Conservation (phyloP, 1,284 basidiomycete species). For the Naganishia cerealis region DNA sequence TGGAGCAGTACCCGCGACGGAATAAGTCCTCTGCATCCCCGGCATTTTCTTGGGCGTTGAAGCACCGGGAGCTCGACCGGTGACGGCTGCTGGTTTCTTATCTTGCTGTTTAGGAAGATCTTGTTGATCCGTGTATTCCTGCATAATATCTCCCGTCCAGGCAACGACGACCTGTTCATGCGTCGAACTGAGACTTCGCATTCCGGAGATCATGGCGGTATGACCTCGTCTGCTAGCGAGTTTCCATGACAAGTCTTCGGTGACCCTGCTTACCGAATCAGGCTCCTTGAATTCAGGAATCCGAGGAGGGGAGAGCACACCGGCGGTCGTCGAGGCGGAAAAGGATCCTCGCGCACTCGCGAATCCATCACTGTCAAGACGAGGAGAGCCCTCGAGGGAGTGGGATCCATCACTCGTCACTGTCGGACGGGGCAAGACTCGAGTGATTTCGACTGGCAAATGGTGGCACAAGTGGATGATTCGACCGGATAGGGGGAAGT, state of each 20-base stretch:
- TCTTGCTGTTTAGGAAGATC: slow-evolving; percentile 11
- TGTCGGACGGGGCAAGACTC: slow-evolving; percentile 39
- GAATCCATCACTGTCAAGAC: slow-evolving; percentile 32
- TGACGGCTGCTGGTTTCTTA: neutral
- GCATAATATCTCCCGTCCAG: slow-evolving; percentile 82
- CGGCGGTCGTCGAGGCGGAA: slow-evolving; percentile 36
- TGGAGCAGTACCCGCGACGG: slow-evolving; percentile 29
- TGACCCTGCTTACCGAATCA: slow-evolving; percentile 36
- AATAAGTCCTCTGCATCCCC: slow-evolving; percentile 22
- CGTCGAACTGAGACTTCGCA: slow-evolving; percentile 74
- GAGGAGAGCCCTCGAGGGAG: slow-evolving; percentile 31
- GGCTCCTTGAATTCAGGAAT: slow-evolving; percentile 54
- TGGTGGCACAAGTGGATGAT: slow-evolving; percentile 75
- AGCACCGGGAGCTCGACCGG: neutral
- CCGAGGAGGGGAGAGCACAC: slow-evolving; percentile 46
- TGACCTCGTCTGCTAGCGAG: slow-evolving; percentile 82
- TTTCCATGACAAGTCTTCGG: slow-evolving; percentile 63
- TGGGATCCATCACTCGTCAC: slow-evolving; percentile 5
- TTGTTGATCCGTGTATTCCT: slow-evolving; percentile 39
- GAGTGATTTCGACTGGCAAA: slow-evolving; percentile 52
- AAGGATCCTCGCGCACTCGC: slow-evolving; percentile 38
- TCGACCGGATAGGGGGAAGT: slow-evolving; percentile 72
- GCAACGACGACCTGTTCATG: slow-evolving; percentile 90
- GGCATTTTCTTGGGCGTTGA: slow-evolving; percentile 27
- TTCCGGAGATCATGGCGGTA: slow-evolving; percentile 91